These are phyloP conservation scores for Lachancea meyersii DNA, from an alignment of 805 yeast species.

Conservation along the genomic window DNA sequence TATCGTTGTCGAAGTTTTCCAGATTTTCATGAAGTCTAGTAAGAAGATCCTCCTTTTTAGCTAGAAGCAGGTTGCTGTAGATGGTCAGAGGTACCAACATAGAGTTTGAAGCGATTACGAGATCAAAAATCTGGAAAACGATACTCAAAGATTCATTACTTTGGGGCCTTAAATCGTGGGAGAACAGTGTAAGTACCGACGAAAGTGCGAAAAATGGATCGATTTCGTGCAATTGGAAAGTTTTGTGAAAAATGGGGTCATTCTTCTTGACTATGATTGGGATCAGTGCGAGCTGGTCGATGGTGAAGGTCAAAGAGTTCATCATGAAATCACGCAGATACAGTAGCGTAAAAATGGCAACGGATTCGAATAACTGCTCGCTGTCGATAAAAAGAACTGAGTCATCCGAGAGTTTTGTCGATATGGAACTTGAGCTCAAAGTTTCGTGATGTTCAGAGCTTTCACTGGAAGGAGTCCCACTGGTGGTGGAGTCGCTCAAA, in stretches of 20 bases:
- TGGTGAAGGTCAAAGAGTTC: constrained; percentile 56
- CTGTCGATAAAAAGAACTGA: constrained; percentile 13
- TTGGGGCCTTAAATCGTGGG: constrained; percentile 53
- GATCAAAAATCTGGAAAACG: constrained; percentile 62
- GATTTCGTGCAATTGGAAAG: constrained; percentile 35
- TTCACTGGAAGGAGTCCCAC: constrained; percentile 11
- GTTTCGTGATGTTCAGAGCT: constrained; percentile 11
- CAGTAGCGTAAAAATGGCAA: constrained; percentile 51
- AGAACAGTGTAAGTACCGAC: constrained; percentile 66
- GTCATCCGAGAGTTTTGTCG: constrained; percentile 14
- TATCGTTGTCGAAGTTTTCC: constrained; percentile 29
- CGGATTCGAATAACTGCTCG: constrained; percentile 36
- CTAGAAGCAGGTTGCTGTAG: constrained; percentile 50
- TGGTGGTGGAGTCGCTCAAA: constrained; percentile 17
- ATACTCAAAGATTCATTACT: constrained; percentile 35
- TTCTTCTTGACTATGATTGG: constrained; percentile 50
- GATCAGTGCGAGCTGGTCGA: constrained; percentile 59
- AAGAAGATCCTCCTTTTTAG: constrained; percentile 41
- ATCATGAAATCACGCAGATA: constrained; percentile 85
- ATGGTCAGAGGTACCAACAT: constrained; percentile 51
- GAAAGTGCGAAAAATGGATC: constrained; percentile 69
- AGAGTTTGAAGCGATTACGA: constrained; percentile 50
- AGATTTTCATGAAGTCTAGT: constrained; percentile 20
- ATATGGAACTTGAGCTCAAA: constrained; percentile 15
- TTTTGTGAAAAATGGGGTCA: constrained; percentile 41